phyloP scores from a whole-genome alignment of 2,329 filamentous ascomycete species.

The Aureobasidium sp. region DNA sequence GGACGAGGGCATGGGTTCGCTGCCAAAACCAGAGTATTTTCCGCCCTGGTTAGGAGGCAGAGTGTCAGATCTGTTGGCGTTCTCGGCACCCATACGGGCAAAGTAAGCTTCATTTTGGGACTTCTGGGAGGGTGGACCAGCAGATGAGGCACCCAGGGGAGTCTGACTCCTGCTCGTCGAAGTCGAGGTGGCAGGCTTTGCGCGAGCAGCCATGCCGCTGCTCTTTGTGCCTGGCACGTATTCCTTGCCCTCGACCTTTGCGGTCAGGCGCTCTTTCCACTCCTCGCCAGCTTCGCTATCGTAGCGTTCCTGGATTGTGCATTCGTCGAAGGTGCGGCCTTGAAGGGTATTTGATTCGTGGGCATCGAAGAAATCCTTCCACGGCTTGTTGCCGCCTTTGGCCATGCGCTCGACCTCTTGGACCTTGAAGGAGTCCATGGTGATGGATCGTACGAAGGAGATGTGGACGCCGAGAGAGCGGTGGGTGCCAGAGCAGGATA shows the following conservation, averaged over 20 bases:
- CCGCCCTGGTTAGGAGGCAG: constrained; percentile 85
- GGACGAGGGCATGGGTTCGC: constrained; percentile 53
- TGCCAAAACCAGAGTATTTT: constrained; percentile 88
- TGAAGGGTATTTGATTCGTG: constrained; percentile 41
- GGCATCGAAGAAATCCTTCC: constrained; percentile 76
- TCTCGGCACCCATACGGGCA: constrained; percentile 73
- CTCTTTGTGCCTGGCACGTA: constrained; percentile 59
- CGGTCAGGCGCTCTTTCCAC: constrained; percentile 83
- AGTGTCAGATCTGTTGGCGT: constrained; percentile 65
- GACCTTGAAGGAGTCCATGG: constrained; percentile 97
- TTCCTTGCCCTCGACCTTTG: constrained; percentile 80
- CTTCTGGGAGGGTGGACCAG: constrained; percentile 39
- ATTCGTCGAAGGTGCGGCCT: constrained; percentile 65
- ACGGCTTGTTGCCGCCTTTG: constrained; percentile 79
- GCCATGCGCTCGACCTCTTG: constrained; percentile 92
- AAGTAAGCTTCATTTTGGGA: constrained; percentile 81
- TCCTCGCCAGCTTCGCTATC: constrained; percentile 86
- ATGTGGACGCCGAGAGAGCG: constrained; percentile 95
- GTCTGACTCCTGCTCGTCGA: constrained; percentile 25
- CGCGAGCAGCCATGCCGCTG: constrained; percentile 17
- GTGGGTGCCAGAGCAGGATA: constrained; percentile 91
- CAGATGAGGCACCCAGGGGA: constrained; percentile 22
- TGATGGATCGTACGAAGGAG: constrained; percentile 94
- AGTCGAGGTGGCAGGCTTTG: constrained; percentile 22
- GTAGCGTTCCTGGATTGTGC: constrained; percentile 84